A percentile compares a stretch with the other conserved stretches of the same genome.
phyloP scores from a whole-genome alignment of 2,329 filamentous ascomycete species.

The Akanthomyces lecanii region DNA sequence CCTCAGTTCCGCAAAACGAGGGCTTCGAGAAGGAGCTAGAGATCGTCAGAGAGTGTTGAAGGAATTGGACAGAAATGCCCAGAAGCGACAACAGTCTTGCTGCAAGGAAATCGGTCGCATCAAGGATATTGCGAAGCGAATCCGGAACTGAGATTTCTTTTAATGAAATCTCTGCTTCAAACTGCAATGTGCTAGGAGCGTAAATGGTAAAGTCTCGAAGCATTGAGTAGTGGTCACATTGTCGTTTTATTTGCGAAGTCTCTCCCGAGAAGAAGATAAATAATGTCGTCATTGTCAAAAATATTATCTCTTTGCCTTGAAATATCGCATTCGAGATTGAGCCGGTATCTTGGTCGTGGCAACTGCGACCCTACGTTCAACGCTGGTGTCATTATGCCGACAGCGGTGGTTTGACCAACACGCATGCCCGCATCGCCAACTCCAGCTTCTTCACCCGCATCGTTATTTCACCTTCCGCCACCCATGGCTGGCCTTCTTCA shows the following conservation, averaged over 20 bases:
- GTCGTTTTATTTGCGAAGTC: too few relatives aligned
- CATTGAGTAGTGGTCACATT: too few relatives aligned
- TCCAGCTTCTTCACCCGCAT: neutral
- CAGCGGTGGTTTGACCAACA: neutral
- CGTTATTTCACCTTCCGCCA: neutral
- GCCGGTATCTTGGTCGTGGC: too few relatives aligned
- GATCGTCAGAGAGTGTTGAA: conserved; percentile 9
- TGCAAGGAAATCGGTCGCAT: neutral
- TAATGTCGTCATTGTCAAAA: too few relatives aligned
- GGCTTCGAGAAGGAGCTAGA: neutral
- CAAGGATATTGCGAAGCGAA: neutral
- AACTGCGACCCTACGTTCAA: neutral
- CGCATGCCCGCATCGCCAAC: neutral
- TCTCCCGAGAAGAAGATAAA: too few relatives aligned
- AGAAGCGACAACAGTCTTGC: neutral
- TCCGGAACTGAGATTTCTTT: neutral
- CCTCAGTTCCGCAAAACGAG: neutral
- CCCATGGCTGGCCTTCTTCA: too few relatives aligned
- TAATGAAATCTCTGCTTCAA: neutral
- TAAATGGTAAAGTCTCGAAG: neutral
- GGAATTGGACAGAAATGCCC: neutral
- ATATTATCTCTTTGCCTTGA: too few relatives aligned
- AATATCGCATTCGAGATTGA: too few relatives aligned
- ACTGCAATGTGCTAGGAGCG: neutral
- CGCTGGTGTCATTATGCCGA: neutral